Evolutionary conservation across 2,329 filamentous ascomycete species (phyloP), one percentile per base, ranked within the genome.

Genomic region (Sphaerulina musiva): DNA sequence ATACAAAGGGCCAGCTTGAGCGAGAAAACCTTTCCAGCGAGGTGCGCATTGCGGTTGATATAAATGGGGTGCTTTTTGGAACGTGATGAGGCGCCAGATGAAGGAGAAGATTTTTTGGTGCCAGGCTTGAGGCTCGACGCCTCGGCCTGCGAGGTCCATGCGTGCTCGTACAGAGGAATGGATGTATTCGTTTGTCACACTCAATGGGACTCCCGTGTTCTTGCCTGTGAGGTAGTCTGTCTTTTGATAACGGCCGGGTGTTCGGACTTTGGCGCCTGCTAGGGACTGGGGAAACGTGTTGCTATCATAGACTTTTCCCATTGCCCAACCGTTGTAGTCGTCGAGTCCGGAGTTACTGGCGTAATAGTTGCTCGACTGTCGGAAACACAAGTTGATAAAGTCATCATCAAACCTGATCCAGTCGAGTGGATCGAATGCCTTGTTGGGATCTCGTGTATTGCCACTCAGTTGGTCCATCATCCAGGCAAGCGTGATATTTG

Each of bases 381-480:
- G 58, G 51, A 64, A 64, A 56, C 64, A 67, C 8, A 56, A 47
- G 11, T 63, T 55, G 47, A 70, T 59, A 50, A 65, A 68, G 7
- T 66, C 62, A 31, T 66, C 62, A 51, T 71, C 67, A 50, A 71
- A 71, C 32, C 65, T 57, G 45, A 71, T 68, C 68, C 68, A 70
- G 48, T 70, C 64, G 14, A 62, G 58, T 9, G 57, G 53, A 1
- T 61, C 46, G 54, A 63, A 67, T 8, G 59, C 49, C 8, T 62
- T 61, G n/a, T 56, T 47, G 3, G 56, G 50, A 26, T 57, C 46
- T 9, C 59, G 50, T n/a, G 62, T 62, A 29, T 69, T 63, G 10
- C 69, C 69, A 6, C 66, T 59, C 1, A 71, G 56, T 29, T 68
- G 66, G 38, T 71, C 73, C 69, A 74, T 73, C 71, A 73, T 73